A percentile compares a stretch with the other conserved stretches of the same genome.
Conservation (phyloP, 352 stramenopile genomes). For the Halophytophthora polymorphica region DNA sequence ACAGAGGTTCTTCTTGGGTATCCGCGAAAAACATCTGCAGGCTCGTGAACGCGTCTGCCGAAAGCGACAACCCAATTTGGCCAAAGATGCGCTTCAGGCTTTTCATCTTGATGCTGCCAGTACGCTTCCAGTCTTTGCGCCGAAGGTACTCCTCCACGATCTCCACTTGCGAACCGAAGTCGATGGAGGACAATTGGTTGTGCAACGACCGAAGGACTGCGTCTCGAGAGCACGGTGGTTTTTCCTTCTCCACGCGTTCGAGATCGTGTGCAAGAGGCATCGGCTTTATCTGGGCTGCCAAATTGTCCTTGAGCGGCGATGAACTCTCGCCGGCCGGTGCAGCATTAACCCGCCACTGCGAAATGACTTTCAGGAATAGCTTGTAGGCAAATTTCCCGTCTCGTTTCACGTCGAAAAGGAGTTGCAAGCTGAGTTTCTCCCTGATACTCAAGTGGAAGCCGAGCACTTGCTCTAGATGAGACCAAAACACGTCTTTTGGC, state of each 20-base stretch:
- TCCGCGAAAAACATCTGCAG: slow-evolving; percentile 33
- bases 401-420: slow-evolving; percentile 72
- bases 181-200: slow-evolving; percentile 62
- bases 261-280: slow-evolving; percentile 1
- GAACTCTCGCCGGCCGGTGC: neutral
- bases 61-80: slow-evolving; percentile 51
- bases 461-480: slow-evolving; percentile 32
- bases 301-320: slow-evolving; percentile 1
- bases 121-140: slow-evolving; percentile 23
- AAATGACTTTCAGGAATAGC: slow-evolving; percentile 72
- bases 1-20: slow-evolving; percentile 9
- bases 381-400: slow-evolving; percentile 61
- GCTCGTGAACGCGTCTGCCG: slow-evolving; percentile 30
- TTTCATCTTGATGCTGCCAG: slow-evolving; percentile 30
- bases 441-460: slow-evolving; percentile 18
- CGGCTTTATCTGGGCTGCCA: neutral
- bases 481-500: slow-evolving; percentile 22
- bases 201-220: slow-evolving; percentile 51
- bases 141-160: slow-evolving; percentile 62
- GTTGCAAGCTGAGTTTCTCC: slow-evolving; percentile 41
- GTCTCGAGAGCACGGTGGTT: slow-evolving; percentile 13
- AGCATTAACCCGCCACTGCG: slow-evolving; percentile 35
- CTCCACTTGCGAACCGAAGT: slow-evolving; percentile 63
- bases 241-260: slow-evolving; percentile 3
- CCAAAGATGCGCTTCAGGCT: slow-evolving; percentile 47